Base-by-base conservation (phyloP, 225 moss, liverwort and hornwort species). In the Takakia lepidozioides region DNA sequence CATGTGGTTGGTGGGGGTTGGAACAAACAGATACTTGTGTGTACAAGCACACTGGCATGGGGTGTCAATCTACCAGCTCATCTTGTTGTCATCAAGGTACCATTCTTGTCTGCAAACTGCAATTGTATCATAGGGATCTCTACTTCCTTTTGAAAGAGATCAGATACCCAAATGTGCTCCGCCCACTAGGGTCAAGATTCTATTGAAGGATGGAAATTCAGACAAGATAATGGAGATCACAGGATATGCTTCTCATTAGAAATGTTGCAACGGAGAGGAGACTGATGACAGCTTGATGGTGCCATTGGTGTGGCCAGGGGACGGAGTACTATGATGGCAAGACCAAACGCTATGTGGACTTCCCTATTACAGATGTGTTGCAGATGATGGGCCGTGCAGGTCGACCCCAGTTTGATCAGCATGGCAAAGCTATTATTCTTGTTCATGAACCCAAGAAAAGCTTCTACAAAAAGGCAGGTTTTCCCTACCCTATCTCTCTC, bases 351-450 rank as follows among this genome's bases (percentile, higher is more conserved):
- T 91, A 98, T 49, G 56, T 98, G 47, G 98, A 98, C 67, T 91
- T 91, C 32, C 91, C 98, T 25, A 98, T 98, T 57, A 98, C 98
- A 36, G 98, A 98, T 69, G 91, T 98, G 58, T 75, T 98, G 35
- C 98, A 98, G 60, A 98, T 98, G 98, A 98, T 98, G 98, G 98
- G 98, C 29, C 74, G 98, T 65, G 98, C 98, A 27, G 98, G 98
- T 70, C 83, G 98, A 49, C 98, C 98, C 45, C 98, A 98, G 60
- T 98, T 35, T 58, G 98, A 98, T 68, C 87, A 87, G 60, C 78
- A 98, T 68, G 98, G 98, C 17, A 91, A 90, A 69, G 98, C 98
- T n/a, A 75, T 98, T 23, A 98, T 98, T 41, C 80, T 98, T 54
- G 98, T 98, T 32, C 84, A 98, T 52, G 98, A 98, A 53, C 98